Percentiles rank a stretch among this genome's conserved stretches.
Evolutionary conservation across 352 stramenopile species (phyloP).

Genomic region (Globisporangium iwayamae): DNA sequence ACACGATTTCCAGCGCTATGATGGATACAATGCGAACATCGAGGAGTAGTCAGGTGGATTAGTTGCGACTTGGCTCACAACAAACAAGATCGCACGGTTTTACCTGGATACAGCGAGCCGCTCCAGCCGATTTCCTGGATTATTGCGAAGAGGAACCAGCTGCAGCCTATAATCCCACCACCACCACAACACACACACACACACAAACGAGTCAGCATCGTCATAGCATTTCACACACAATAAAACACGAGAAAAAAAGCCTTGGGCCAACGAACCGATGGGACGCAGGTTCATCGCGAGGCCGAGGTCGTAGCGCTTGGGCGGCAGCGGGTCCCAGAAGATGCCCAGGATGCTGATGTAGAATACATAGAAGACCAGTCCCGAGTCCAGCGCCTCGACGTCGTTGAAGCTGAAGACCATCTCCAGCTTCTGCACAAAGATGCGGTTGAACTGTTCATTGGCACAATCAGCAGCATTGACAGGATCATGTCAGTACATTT

Average conservation of each 20-base stretch:
- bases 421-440: slow-evolving; percentile 80
- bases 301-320: slow-evolving; percentile 74
- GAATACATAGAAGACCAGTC: slow-evolving; percentile 86
- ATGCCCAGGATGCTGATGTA: slow-evolving; percentile 80
- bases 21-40: background rate
- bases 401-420: slow-evolving; percentile 89
- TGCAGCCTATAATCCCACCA: slow-evolving; percentile 49
- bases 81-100: background rate
- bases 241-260: background rate
- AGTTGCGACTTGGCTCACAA: background rate
- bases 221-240: background rate
- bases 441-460: slow-evolving; percentile 68
- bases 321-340: slow-evolving; percentile 83
- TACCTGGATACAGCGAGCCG: slow-evolving; percentile 84
- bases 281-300: slow-evolving; percentile 62
- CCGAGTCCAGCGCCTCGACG: slow-evolving; percentile 80
- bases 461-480: background rate
- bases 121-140: slow-evolving; percentile 87
- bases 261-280: slow-evolving; percentile 36
- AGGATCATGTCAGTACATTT: background rate
- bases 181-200: background rate
- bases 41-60: background rate
- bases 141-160: slow-evolving; percentile 80
- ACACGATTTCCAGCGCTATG: slow-evolving; percentile 81
- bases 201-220: background rate